phyloP scores from a whole-genome alignment of 331 rosid genomes.

The Stylosanthes scabra region DNA sequence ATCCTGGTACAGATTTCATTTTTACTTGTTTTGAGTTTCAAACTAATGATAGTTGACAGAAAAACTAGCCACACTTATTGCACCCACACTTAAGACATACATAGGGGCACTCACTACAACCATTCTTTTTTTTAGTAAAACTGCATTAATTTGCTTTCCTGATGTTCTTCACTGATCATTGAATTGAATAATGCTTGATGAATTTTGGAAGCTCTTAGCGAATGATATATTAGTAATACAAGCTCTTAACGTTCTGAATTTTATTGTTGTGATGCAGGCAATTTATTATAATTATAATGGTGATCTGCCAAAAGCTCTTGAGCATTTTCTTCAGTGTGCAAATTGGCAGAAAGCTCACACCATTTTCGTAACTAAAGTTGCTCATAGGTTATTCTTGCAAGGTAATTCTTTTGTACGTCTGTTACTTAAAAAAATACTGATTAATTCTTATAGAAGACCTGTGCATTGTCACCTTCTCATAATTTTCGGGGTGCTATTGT shows the following conservation, averaged over 20 bases:
- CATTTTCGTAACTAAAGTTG: constrained; percentile 74
- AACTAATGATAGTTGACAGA: background rate
- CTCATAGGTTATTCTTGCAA: constrained; percentile 76
- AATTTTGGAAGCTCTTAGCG: background rate
- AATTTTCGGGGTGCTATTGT: constrained; percentile 10
- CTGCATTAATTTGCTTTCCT: constrained; percentile 14
- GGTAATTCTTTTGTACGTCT: constrained; percentile 52
- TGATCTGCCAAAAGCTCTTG: constrained; percentile 78
- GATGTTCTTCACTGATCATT: constrained; percentile 16
- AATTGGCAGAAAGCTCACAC: constrained; percentile 96
- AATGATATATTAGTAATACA: constrained; percentile 15
- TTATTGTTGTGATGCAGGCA: constrained; percentile 70
- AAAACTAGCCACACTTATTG: background rate
- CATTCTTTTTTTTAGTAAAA: constrained; percentile 31
- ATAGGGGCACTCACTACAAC: background rate
- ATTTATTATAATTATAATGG: constrained; percentile 76
- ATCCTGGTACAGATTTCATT: constrained; percentile 14
- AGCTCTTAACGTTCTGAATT: constrained; percentile 39
- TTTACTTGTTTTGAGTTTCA: constrained; percentile 34
- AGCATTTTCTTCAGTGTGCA: constrained; percentile 82
- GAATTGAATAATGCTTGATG: constrained; percentile 30
- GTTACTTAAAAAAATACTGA: constrained; percentile 21
- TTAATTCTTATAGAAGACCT: constrained; percentile 6
- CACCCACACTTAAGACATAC: background rate
- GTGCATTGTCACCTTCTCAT: constrained; percentile 1